Percentiles rank a stretch among this genome's conserved stretches.
Evolutionary conservation across 2,329 filamentous ascomycete species (phyloP).

Genomic region (Tricladium varicosporioides): DNA sequence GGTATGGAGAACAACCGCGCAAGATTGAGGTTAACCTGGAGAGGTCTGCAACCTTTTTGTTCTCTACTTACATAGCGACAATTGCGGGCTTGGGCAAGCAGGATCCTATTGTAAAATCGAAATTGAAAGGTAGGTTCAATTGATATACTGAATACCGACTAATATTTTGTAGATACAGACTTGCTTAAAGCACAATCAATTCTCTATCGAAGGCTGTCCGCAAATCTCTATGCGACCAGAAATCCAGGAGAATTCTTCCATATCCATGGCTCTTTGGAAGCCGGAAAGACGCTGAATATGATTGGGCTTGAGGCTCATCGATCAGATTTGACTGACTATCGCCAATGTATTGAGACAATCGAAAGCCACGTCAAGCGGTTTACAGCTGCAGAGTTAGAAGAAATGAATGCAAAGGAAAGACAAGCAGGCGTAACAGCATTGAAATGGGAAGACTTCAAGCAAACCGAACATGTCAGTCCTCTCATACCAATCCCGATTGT

Average conservation of each 20-base stretch:
- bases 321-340: constrained; percentile 59
- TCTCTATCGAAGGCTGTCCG: constrained; percentile 68
- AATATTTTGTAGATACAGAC: constrained; percentile 59
- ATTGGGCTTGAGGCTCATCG: constrained; percentile 62
- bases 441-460: constrained; percentile 57
- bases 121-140: constrained; percentile 39
- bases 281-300: constrained; percentile 67
- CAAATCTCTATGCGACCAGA: constrained; percentile 69
- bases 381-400: constrained; percentile 55
- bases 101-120: constrained; percentile 45
- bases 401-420: constrained; percentile 50
- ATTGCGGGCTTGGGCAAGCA: constrained; percentile 51
- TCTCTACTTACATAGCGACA: constrained; percentile 56
- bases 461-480: constrained; percentile 50
- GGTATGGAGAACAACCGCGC: constrained; percentile 42
- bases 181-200: constrained; percentile 68
- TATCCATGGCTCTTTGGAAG: constrained; percentile 72
- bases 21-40: constrained; percentile 52
- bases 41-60: constrained; percentile 52
- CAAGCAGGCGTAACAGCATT: constrained; percentile 61
- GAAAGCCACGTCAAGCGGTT: constrained; percentile 56
- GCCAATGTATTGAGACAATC: constrained; percentile 56
- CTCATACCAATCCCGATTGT: background rate
- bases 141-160: constrained; percentile 9
- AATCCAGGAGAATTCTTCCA: constrained; percentile 68